phyloP scores from a whole-genome alignment of 2,329 filamentous ascomycete species.

The Gnomoniopsis sp. region DNA sequence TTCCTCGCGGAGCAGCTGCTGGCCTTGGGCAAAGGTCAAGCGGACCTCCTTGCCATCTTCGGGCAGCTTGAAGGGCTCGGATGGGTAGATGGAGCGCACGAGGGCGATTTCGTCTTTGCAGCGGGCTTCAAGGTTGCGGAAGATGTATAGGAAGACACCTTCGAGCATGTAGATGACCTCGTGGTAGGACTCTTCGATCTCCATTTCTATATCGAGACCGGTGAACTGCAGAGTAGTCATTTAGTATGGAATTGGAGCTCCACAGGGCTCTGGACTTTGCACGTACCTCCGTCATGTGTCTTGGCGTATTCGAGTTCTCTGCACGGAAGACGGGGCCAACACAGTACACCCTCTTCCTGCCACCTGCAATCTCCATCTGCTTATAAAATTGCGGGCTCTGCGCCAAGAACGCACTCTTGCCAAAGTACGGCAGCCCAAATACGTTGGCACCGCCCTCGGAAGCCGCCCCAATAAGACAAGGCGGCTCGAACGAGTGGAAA shows the following conservation, averaged over 20 bases:
- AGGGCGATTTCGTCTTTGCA: conserved; percentile 71
- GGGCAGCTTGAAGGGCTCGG: conserved; percentile 73
- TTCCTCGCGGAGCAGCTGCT: conserved; percentile 72
- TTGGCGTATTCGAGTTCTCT: conserved; percentile 80
- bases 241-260: neutral
- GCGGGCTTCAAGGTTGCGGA: conserved; percentile 65
- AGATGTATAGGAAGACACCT: conserved; percentile 73
- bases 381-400: conserved; percentile 86
- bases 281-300: conserved; percentile 73
- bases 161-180: conserved; percentile 73
- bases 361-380: conserved; percentile 78
- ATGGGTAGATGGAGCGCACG: conserved; percentile 70
- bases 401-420: conserved; percentile 73
- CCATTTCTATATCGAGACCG: conserved; percentile 87
- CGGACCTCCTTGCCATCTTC: conserved; percentile 71
- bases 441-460: conserved; percentile 93
- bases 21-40: conserved; percentile 74
- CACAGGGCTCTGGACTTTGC: conserved; percentile 1
- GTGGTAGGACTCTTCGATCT: conserved; percentile 73
- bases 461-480: conserved; percentile 83
- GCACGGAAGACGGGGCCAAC: conserved; percentile 80
- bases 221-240: conserved; percentile 57
- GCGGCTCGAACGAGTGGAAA: conserved; percentile 84
- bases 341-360: conserved; percentile 73
- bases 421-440: conserved; percentile 88